Evolutionary conservation across 1,139 yeast genomes (phyloP).

Genomic region (Scheffersomyces lignicola): DNA sequence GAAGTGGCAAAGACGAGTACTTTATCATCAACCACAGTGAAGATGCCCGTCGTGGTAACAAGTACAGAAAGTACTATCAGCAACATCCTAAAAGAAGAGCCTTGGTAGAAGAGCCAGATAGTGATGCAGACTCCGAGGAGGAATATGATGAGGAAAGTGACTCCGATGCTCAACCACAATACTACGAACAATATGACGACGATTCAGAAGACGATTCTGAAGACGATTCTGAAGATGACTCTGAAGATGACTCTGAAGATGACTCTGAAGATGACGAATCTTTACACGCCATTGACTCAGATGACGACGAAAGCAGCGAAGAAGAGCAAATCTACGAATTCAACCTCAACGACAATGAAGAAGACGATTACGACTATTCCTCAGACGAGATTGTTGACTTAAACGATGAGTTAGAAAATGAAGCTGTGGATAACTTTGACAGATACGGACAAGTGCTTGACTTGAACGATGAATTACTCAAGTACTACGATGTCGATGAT

Average conservation of each 20-base stretch:
- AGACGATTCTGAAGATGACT: conserved; percentile 12
- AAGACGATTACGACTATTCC: conserved; percentile 10
- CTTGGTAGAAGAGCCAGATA: conserved; percentile 43
- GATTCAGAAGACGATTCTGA: conserved; percentile 10
- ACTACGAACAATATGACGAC: conserved; percentile 6
- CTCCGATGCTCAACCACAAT: conserved; percentile 2
- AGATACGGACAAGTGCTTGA: conserved; percentile 37
- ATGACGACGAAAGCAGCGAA: conserved; percentile 9
- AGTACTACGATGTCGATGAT: conserved; percentile 33
- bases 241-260: conserved; percentile 12
- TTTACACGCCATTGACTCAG: conserved; percentile 5
- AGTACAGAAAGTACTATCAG: conserved; percentile 35
- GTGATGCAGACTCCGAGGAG: conserved; percentile 25
- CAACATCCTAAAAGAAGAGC: conserved; percentile 36
- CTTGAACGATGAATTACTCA: conserved; percentile 41
- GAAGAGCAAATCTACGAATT: conserved; percentile 9
- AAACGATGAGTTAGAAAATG: conserved; percentile 39
- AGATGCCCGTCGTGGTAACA: conserved; percentile 16
- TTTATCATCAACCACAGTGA: conserved; percentile 12
- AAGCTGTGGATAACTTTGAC: conserved; percentile 35
- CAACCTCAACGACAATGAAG: conserved; percentile 9
- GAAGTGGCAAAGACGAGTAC: conserved; percentile 1
- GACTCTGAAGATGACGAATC: conserved; percentile 14
- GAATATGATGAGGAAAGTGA: conserved; percentile 18
- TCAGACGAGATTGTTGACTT: conserved; percentile 28